phyloP scores from a whole-genome alignment of 2,329 filamentous ascomycete genomes.

The Nemania bipapillata region DNA sequence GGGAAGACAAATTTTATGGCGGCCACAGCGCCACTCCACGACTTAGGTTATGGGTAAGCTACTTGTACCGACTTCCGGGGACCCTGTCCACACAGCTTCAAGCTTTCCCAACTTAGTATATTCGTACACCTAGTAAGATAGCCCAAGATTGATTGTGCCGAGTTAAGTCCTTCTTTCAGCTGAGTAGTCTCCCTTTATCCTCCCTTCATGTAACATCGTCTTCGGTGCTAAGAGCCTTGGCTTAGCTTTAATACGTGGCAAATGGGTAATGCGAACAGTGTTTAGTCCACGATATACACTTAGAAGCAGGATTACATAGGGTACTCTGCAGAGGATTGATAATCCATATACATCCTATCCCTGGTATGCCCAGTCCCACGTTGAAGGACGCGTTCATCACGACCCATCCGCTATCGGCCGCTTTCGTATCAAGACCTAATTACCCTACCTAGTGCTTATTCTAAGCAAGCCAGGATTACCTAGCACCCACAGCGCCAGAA shows the following conservation, averaged over 20 bases:
- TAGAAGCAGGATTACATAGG: conserved; percentile 15
- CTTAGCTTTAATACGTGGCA: not conserved
- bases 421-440: not conserved
- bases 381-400: conserved; percentile 11
- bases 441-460: conserved; percentile 29
- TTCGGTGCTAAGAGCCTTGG: conserved; percentile 5
- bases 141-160: not conserved
- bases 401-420: conserved; percentile 11
- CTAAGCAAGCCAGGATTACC: conserved; percentile 14
- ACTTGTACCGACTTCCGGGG: conserved; percentile 4
- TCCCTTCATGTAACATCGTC: not conserved
- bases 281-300: not conserved
- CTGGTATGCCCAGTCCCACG: conserved; percentile 7
- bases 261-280: not conserved
- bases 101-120: conserved; percentile 12
- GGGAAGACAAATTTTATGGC: not conserved
- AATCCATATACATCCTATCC: conserved; percentile 4
- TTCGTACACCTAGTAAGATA: not conserved
- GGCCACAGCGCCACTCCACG: conserved; percentile 1
- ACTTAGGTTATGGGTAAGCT: conserved; percentile 2
- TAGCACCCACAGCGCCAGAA: conserved; percentile 18
- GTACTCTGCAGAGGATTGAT: not conserved
- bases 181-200: conserved; percentile 3
- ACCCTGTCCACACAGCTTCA: conserved; percentile 5
- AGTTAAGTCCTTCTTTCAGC: conserved; percentile 1